Evolutionary conservation across 257 asterid genomes (phyloP).

Genomic region (Nemophila menziesii): DNA sequence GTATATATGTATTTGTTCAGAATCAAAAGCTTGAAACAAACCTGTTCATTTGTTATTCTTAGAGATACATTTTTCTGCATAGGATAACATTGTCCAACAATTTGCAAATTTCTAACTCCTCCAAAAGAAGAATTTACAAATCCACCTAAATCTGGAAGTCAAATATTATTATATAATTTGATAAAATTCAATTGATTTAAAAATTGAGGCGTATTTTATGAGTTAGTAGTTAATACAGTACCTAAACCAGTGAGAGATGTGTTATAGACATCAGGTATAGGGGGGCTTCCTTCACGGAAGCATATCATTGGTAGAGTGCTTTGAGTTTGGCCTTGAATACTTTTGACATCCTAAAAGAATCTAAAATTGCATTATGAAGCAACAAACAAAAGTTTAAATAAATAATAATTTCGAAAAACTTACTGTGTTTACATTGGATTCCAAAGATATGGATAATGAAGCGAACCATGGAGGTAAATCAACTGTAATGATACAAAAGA

Average conservation of each 20-base stretch:
- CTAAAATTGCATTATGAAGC: conserved; percentile 5
- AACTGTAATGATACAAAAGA: conserved; percentile 46
- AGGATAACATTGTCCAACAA: conserved; percentile 72
- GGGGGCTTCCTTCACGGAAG: conserved; percentile 91
- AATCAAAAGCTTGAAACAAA: conserved; percentile 14
- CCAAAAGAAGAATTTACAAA: conserved; percentile 54
- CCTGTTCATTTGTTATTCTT: conserved; percentile 78
- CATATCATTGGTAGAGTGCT: conserved; percentile 68
- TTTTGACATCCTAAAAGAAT: conserved; percentile 39
- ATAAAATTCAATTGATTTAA: neutral
- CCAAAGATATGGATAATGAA: conserved; percentile 52
- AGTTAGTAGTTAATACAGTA: too few species aligned
- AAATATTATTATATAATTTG: conserved; percentile 7
- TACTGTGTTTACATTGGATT: conserved; percentile 60
- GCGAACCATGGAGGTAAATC: conserved; percentile 90
- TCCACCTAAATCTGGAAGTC: conserved; percentile 40
- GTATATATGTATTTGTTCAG: neutral
- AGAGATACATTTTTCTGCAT: conserved; percentile 64
- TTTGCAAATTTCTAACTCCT: conserved; percentile 47
- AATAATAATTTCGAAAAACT: conserved; percentile 26
- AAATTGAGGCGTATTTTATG: conserved; percentile 8
- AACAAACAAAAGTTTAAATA: neutral
- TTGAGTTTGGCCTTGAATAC: conserved; percentile 25
- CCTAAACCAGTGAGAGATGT: conserved; percentile 62
- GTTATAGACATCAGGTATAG: conserved; percentile 78